Base-by-base conservation (phyloP, 108 stramenopile genomes). In the Cyclotella baltica region DNA sequence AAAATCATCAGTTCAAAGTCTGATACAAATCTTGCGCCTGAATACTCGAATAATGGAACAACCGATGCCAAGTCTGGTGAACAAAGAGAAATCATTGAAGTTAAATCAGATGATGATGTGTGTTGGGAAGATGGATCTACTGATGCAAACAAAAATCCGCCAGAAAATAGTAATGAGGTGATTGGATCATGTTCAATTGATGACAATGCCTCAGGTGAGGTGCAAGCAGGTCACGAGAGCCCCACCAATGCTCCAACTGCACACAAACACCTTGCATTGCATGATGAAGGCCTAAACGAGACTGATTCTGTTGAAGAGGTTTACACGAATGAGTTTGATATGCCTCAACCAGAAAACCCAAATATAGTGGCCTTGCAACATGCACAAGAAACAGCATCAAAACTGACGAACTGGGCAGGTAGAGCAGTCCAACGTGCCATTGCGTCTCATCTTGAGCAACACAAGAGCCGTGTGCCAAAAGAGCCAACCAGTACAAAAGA, bases 321-420 rank as follows among this genome's bases (percentile, higher is more conserved):
- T 18, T 20, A 59, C 50, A 23, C 20, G 37, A 62, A 73, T 40
- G 72, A 86, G 33, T 72, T 73, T 20, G 76, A 76, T 8, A 47
- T 34, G 35, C 15, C 34, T 30, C 47, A 29, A 34, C 53, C 67
- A 11, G 56, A 77, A 50, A 63, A 86, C 77, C 76, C 85, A 20
- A 80, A 78, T n/a, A 67, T 67, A 10, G 87, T 77, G 29, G 97
- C 94, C 3, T 70, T 98, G 53, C 55, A 86, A 30, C 89, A 88
- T 36, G 96, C 96, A 4, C 87, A 94, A 61, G 88, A 79, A 22
- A 96, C 94, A 20, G 98, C 98, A 9, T 70, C 90, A 0, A 83
- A 83, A 56, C 72, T 98, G 27, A 94, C 97, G 18, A 80, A 87
- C 63, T 98, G 98, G 98, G 98, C 98, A 18, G 98, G 94, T 2